phyloP scores from a whole-genome alignment of 2,329 filamentous ascomycete species.

The Alternaria triticimaculans region DNA sequence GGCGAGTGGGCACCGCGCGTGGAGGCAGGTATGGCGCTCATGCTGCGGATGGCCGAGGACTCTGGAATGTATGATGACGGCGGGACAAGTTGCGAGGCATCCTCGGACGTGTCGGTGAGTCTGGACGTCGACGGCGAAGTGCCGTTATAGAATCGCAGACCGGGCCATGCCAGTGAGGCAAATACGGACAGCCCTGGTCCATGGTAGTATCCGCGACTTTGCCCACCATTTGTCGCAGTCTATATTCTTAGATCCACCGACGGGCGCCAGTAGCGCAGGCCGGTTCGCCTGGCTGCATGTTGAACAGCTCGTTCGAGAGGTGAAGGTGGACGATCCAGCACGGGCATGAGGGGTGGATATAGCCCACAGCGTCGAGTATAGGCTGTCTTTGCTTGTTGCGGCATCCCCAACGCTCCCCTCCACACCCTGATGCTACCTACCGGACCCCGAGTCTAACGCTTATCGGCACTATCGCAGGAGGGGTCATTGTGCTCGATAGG shows the following conservation, averaged over 20 bases:
- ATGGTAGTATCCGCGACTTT: constrained; percentile 18
- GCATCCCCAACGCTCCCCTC: constrained; percentile 26
- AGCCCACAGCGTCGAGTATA: constrained; percentile 14
- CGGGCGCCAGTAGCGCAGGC: constrained; percentile 16
- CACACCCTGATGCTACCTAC: constrained; percentile 27
- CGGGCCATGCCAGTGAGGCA: constrained; percentile 32
- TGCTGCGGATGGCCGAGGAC: constrained; percentile 7
- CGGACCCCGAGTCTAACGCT: constrained; percentile 31
- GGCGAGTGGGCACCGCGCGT: constrained; percentile 22
- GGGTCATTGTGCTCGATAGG: constrained; percentile 30
- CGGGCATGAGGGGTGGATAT: constrained; percentile 1
- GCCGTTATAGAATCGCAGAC: constrained; percentile 22
- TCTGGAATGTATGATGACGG: constrained; percentile 22
- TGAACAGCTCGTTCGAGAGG: constrained; percentile 11
- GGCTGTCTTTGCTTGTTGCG: constrained; percentile 27
- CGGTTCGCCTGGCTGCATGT: constrained; percentile 15
- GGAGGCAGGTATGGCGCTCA: constrained; percentile 27
- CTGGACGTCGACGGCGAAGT: constrained; percentile 23
- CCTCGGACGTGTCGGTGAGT: constrained; percentile 39
- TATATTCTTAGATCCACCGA: constrained; percentile 29
- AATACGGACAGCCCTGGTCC: constrained; percentile 23
- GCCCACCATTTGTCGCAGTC: constrained; percentile 17
- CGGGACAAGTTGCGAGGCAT: constrained; percentile 18
- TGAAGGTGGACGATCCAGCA: constrained; percentile 8
- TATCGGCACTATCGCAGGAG: constrained; percentile 39